phyloP scores from a whole-genome alignment of 176 grass and related monocot species.

The Thalia dealbata region DNA sequence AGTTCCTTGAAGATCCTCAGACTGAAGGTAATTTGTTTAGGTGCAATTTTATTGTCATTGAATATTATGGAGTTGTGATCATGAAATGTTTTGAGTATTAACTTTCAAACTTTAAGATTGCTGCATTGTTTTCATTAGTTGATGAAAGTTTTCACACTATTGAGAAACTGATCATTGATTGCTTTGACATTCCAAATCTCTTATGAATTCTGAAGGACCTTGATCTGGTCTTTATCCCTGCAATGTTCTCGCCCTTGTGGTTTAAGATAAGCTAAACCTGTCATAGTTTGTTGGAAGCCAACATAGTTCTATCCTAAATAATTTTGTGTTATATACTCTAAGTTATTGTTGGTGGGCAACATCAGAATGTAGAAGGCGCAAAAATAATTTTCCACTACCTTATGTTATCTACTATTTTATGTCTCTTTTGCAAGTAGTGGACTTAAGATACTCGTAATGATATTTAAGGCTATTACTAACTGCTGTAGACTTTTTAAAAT shows the following conservation, averaged over 20 bases:
- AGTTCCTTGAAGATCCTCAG: slow-evolving; percentile 94
- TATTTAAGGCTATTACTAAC: too few species aligned
- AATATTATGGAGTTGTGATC: background rate
- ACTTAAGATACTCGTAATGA: too few species aligned
- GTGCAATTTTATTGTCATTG: background rate
- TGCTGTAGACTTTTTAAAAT: too few species aligned
- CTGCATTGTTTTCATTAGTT: background rate
- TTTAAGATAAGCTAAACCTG: background rate
- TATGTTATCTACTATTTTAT: too few species aligned
- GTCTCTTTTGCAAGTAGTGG: too few species aligned
- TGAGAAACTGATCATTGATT: background rate
- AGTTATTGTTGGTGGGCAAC: too few species aligned
- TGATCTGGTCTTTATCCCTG: background rate
- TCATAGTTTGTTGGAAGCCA: background rate
- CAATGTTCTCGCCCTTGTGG: background rate
- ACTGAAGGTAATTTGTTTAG: slow-evolving; percentile 66
- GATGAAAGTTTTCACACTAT: background rate
- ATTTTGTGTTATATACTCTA: too few species aligned
- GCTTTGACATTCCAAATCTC: background rate
- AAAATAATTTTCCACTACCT: too few species aligned
- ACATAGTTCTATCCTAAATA: background rate
- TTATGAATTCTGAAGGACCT: too few species aligned
- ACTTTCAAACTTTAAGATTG: background rate
- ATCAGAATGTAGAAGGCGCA: too few species aligned
- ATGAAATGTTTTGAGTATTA: background rate